phyloP scores from a whole-genome alignment of 257 asterid genomes.

The Solanum tarapatanum region DNA sequence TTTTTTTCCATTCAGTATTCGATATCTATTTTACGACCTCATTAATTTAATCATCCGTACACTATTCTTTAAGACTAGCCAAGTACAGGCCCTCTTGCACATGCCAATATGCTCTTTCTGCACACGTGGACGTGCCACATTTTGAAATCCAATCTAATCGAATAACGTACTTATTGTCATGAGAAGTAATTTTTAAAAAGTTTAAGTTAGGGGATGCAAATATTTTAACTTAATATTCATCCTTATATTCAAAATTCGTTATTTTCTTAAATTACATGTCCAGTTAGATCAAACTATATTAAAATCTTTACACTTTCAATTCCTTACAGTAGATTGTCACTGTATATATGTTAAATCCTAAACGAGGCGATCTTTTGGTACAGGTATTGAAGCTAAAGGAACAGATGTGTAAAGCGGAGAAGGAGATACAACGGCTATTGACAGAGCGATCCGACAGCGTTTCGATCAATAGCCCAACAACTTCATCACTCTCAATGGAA shows the following conservation, averaged over 20 bases:
- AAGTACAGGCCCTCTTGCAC: conserved; percentile 12
- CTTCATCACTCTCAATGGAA: conserved; percentile 29
- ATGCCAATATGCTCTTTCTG: conserved; percentile 11
- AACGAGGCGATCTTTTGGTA: background rate
- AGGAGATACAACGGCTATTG: conserved; percentile 30
- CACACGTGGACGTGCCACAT: conserved; percentile 12
- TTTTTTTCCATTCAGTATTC: background rate
- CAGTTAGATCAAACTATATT: too few species aligned
- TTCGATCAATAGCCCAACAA: conserved; percentile 38
- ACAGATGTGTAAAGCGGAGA: conserved; percentile 39
- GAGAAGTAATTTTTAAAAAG: background rate
- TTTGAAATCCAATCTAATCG: background rate
- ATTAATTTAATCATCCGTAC: conserved; percentile 14
- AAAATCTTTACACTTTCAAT: too few species aligned
- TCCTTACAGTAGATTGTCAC: too few species aligned
- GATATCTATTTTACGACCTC: background rate
- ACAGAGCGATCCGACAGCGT: conserved; percentile 20
- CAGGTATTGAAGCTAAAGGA: conserved; percentile 42
- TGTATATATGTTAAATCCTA: background rate
- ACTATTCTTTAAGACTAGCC: conserved; percentile 14
- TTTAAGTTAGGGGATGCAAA: background rate
- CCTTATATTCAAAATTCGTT: too few species aligned
- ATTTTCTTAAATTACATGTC: background rate
- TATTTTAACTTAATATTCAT: too few species aligned
- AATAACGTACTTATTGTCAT: background rate